phyloP scores from a whole-genome alignment of 345 rosid species.

The Ricinus communis region DNA sequence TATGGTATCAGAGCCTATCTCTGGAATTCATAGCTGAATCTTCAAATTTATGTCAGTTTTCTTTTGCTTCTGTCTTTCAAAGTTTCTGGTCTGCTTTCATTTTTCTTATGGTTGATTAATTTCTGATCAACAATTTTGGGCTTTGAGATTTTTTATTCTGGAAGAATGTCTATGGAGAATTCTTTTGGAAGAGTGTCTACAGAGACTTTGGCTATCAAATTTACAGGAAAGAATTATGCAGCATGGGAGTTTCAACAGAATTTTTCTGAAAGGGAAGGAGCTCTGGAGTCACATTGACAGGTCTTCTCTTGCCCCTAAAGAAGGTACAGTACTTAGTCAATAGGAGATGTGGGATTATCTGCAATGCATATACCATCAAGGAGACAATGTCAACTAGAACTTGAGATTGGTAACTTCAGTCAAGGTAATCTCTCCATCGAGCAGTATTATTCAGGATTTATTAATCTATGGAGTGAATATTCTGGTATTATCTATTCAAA shows the following conservation, averaged over 20 bases:
- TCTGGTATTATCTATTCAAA: neutral
- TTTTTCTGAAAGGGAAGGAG: neutral
- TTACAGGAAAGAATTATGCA: neutral
- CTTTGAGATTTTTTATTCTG: neutral
- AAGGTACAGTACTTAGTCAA: too few relatives aligned
- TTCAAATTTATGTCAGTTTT: neutral
- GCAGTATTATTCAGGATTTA: too few relatives aligned
- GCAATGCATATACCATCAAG: neutral
- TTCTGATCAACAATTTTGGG: neutral
- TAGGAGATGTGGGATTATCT: neutral
- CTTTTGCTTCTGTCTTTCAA: neutral
- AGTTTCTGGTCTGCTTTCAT: too few relatives aligned
- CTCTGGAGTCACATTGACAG: too few relatives aligned
- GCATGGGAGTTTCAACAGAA: neutral
- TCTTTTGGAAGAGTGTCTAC: neutral
- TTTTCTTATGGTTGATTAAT: neutral
- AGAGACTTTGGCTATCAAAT: constrained; percentile 1
- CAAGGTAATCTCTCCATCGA: neutral
- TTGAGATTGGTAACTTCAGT: neutral
- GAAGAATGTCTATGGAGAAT: neutral
- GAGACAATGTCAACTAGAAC: neutral
- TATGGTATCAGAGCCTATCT: neutral
- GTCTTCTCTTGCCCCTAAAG: too few relatives aligned
- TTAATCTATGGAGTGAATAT: too few relatives aligned
- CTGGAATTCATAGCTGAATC: neutral